Base-by-base conservation (phyloP, 495 filamentous ascomycete species). In the Penicillium cataractarum region DNA sequence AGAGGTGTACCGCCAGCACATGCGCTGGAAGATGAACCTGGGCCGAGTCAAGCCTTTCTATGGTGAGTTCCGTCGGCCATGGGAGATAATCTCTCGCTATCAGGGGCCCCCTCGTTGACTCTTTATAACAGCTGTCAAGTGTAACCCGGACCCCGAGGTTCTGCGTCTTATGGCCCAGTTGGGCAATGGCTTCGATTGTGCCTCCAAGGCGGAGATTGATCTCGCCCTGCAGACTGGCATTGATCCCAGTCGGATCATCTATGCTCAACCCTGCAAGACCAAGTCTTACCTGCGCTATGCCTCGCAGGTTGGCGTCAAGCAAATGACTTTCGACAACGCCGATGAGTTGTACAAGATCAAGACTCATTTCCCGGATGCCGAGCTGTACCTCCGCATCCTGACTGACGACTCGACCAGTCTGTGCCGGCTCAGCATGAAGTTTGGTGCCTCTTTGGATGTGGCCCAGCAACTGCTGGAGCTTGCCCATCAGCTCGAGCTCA, bases 251-350 rank as follows among this genome's bases (percentile, higher is more conserved):
- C 92, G 93, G 69, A 97, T 99, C 81, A 97, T 99, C 78, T 99
- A 97, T 71, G 96, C 95, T 52, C 96, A 99, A 75, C 95, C 95
- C 46, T 98, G 96, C 89, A 98, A 98, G 85, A 97, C 95, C 71
- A 96, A 96, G 77, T 97, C 93, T 40, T 97, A 97, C 77, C 82
- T 98, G 62, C 91, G 93, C 68, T 96, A 91, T 68, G 94, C 94
- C 55, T 85, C 88, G 58, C 84, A 87, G 72, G 75, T 89, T 58
- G 90, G 88, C 61, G 94, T 99, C 69, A 96, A 92, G 80, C 92
- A 97, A 82, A 98, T 99, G 93, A 98, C 95, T 12, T 97, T 98
- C 69, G 95, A 99, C 81, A 97, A 98, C 68, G 87, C 92, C 64
- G 95, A 98, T 71, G 96, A 99, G 81, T 86, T 99, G 35, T 92